phyloP scores from a whole-genome alignment of 192 early-diverging fungal genomes.

The Backusella luteola region DNA sequence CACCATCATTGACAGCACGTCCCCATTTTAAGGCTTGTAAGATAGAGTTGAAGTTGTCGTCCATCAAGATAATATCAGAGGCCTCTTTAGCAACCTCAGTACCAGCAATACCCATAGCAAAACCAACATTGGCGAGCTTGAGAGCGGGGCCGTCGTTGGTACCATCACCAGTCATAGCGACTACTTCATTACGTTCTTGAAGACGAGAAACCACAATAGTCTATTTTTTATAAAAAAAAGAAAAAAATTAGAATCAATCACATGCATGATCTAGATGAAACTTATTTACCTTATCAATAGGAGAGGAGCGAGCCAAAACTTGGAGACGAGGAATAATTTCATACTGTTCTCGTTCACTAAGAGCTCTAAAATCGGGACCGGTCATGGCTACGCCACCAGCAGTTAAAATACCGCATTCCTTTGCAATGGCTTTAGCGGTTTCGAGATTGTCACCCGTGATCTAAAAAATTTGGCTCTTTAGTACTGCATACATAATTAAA shows the following conservation, averaged over 20 bases:
- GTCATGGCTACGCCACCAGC: slow-evolving; percentile 73
- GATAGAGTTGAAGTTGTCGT: slow-evolving; percentile 86
- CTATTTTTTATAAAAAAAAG: slow-evolving; percentile 3
- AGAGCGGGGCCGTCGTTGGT: slow-evolving; percentile 88
- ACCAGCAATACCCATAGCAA: slow-evolving; percentile 91
- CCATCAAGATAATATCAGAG: slow-evolving; percentile 81
- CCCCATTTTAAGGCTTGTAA: slow-evolving; percentile 82
- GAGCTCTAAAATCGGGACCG: slow-evolving; percentile 74
- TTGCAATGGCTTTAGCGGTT: slow-evolving; percentile 91
- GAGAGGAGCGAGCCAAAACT: slow-evolving; percentile 87
- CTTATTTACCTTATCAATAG: slow-evolving; percentile 66
- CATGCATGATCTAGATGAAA: too few relatives aligned
- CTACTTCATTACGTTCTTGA: slow-evolving; percentile 65
- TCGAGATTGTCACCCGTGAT: slow-evolving; percentile 79
- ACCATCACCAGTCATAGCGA: slow-evolving; percentile 84
- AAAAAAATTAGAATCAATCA: not conserved
- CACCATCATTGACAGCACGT: slow-evolving; percentile 77
- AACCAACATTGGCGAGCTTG: slow-evolving; percentile 88
- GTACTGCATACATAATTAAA: not conserved
- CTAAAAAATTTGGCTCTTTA: not conserved
- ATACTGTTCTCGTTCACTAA: slow-evolving; percentile 65
- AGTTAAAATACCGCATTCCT: slow-evolving; percentile 80
- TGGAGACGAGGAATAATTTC: slow-evolving; percentile 67
- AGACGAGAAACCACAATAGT: slow-evolving; percentile 79
- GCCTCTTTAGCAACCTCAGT: slow-evolving; percentile 86